Base-by-base conservation (phyloP, 306 rosid genomes). In the Gastrolobium bilobum region DNA sequence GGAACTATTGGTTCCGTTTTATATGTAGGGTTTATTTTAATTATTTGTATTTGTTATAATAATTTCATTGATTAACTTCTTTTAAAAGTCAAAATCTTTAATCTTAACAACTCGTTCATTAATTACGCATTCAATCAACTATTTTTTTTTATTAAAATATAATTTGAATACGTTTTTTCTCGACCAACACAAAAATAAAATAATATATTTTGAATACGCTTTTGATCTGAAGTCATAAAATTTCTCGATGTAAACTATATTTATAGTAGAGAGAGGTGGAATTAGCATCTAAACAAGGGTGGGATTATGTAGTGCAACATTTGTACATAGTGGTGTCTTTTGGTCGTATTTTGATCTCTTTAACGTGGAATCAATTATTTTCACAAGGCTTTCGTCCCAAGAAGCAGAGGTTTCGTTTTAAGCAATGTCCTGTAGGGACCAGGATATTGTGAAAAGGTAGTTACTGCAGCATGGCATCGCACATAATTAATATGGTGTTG, bases 1-100 rank as follows among this genome's bases (percentile, higher is more conserved):
- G n/a, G 52, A 53, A 70, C 77, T 14, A 52, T 8, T 51, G 10
- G 33, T 10, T 52, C 50, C 26, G 6, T 71, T 35, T 37, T 13
- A 50, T 51, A 51, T 31, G 53, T 42, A 8, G 71, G 53, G 71
- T 26, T 15, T 46, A 5, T 68, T 68, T 31, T 39, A 68, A 47
- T 3, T 56, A 71, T 29, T 37, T 31, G 44, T 42, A 9, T 20
- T 5, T 3, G 2, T n/a, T 47, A 15, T 34, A 50, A 52, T 71
- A 38, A 4, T 71, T 38, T 20, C 15, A 43, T 66, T 43, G 31
- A 26, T 10, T 4, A 60, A 3, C 66, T 60, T 10, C 66, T 57
- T 52, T 58, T 56, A 56, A 56, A 56, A 29, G 62, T 29, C 35
- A 9, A 26, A 3, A 26, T 6, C 29, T 53, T 56, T 56, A 56